phyloP scores from a whole-genome alignment of 768 basidiomycete genomes.

The Rhodotorula kratochvilovae region DNA sequence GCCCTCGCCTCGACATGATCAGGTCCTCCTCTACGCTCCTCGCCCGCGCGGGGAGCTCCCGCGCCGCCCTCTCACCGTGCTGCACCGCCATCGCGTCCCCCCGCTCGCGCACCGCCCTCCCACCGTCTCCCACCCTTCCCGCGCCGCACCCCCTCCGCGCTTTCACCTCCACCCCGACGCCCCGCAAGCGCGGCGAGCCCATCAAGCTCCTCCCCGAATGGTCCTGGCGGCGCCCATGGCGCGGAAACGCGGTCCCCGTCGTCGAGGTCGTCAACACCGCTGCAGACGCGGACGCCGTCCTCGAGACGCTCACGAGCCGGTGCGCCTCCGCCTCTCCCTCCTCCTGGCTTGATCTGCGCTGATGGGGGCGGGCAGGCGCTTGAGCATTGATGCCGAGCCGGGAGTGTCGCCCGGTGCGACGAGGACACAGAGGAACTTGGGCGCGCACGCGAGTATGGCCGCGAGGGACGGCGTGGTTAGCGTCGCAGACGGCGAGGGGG shows the following conservation, averaged over 20 bases:
- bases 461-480: background rate
- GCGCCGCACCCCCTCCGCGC: background rate
- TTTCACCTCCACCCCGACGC: background rate
- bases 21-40: no score
- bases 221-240: background rate
- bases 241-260: background rate
- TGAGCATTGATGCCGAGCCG: background rate
- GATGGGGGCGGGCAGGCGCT: background rate
- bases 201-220: background rate
- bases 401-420: background rate
- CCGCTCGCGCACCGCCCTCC: background rate
- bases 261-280: background rate
- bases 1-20: no score
- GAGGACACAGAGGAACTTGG: fast-evolving
- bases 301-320: background rate
- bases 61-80: background rate
- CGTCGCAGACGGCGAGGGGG: background rate
- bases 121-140: background rate
- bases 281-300: background rate
- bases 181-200: background rate
- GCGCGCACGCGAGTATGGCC: background rate
- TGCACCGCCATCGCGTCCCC: background rate
- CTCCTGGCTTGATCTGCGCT: background rate
- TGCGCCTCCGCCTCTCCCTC: background rate
- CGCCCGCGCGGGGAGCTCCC: no score